These are phyloP conservation scores for Apiospora koreana DNA, from an alignment of 2,329 filamentous ascomycete genomes.

Conservation along the genomic window DNA sequence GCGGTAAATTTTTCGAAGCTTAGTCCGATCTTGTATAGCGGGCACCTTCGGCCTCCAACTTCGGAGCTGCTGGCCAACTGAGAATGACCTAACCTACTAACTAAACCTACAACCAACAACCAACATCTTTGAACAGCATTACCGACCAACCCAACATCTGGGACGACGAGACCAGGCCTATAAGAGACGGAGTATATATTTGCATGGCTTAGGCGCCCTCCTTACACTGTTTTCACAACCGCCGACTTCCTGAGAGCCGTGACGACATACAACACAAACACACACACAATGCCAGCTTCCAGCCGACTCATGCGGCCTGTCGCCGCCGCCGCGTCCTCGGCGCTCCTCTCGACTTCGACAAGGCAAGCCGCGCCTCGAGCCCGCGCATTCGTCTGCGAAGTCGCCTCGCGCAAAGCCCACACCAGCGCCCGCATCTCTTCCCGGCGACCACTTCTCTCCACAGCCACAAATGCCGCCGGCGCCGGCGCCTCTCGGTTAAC, in stretches of 20 bases:
- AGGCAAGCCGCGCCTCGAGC: constrained; percentile 23
- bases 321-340: constrained; percentile 20
- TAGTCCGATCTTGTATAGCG: neutral
- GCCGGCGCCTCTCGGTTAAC: constrained; percentile 23
- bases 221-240: neutral
- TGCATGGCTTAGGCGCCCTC: neutral
- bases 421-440: constrained; percentile 27
- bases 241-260: neutral
- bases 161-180: neutral
- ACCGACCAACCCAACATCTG: neutral
- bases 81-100: neutral
- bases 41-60: constrained; percentile 1
- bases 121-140: neutral
- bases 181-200: neutral
- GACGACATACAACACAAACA: neutral
- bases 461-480: constrained; percentile 18
- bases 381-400: constrained; percentile 16
- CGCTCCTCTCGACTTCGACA: constrained; percentile 22
- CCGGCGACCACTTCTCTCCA: constrained; percentile 26
- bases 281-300: constrained; percentile 14
- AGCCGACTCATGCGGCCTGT: constrained; percentile 29
- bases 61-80: neutral
- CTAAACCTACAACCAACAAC: neutral
- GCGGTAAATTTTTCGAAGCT: constrained; percentile 8
- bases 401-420: constrained; percentile 30